Base-by-base conservation (phyloP, 768 basidiomycete genomes). In the Boletus tomentosulus region DNA sequence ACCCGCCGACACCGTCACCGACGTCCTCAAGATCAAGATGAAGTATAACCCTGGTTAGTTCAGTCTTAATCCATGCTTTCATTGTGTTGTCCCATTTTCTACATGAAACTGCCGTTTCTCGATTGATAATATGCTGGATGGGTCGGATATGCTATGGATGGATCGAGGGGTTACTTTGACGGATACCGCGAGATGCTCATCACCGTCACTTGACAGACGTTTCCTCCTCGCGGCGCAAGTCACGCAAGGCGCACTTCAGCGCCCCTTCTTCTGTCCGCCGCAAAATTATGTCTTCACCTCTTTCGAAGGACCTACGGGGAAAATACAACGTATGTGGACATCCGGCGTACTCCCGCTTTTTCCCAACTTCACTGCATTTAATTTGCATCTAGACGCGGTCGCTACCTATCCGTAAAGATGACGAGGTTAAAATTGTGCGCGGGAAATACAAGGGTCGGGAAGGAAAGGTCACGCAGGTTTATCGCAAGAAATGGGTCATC, bases 391-490 rank as follows among this genome's bases (percentile, higher is more conserved):
- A 96, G 93, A 76, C 85, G 62, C 94, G 94, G 62, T 92, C 95
- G 54, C 76, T 98, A 56, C 93, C 97, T 52, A 84, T 98, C 67
- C 89, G 97, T 69, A 98, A 98, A 74, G 96, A 98, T 65, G 96
- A 99, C 73, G 96, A 98, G 76, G 96, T 98, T 60, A 80, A 88
- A 69, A 93, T 99, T 65, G 91, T 98, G 56, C 84, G 96, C 60
- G 96, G 96, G 53, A 95, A 96, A 74, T 94, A 97, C 84, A 97
- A 97, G 82, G 96, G 97, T 48, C 85, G 94, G 69, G 96, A 99
- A 81, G 96, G 96, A 67, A 98, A 98, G 78, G 86, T 99, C 58
- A 92, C 91, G 56, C 88, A 94, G 76, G 95, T 98, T 60, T 96
- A 95, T 83, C 89, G 95, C 73, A 96, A 96, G 86, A 95, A 96